These are phyloP conservation scores for Gentiana straminea DNA, from an alignment of 257 asterid genomes.

Conservation along the genomic window DNA sequence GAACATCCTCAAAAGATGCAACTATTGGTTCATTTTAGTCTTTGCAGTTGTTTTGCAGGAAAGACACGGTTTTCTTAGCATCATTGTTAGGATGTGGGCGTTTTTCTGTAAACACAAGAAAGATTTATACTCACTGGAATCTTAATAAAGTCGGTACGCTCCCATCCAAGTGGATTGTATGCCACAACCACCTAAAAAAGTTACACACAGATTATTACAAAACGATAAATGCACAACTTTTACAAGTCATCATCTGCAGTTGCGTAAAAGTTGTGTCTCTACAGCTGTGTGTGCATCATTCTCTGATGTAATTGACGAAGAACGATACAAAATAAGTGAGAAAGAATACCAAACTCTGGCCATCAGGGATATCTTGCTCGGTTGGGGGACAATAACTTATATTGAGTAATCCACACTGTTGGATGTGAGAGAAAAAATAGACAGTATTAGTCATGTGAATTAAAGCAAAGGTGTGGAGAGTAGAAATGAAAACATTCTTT, in stretches of 20 bases:
- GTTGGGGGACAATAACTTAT: slow-evolving; percentile 81
- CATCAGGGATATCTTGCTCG: slow-evolving; percentile 48
- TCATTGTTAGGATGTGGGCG: background rate
- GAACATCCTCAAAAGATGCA: too few species aligned
- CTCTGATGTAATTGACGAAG: background rate
- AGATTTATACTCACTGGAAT: slow-evolving; percentile 49
- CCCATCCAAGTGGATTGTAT: slow-evolving; percentile 89
- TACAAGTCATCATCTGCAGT: too few species aligned
- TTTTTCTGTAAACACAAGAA: background rate
- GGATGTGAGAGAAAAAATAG: slow-evolving; percentile 6
- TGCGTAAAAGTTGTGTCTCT: too few species aligned
- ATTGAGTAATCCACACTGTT: slow-evolving; percentile 76
- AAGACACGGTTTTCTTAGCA: background rate
- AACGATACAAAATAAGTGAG: slow-evolving; percentile 9
- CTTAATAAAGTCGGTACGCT: slow-evolving; percentile 55
- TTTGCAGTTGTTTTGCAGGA: too few species aligned
- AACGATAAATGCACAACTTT: too few species aligned
- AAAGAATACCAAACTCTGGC: slow-evolving; percentile 55
- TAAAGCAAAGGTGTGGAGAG: too few species aligned
- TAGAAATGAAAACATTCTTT: too few species aligned
- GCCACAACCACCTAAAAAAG: slow-evolving; percentile 57
- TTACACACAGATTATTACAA: background rate
- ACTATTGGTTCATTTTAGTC: background rate
- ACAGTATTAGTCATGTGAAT: too few species aligned
- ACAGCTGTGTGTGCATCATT: too few species aligned